phyloP scores from a whole-genome alignment of 2,329 filamentous ascomycete species.

The Neonectria hederae region DNA sequence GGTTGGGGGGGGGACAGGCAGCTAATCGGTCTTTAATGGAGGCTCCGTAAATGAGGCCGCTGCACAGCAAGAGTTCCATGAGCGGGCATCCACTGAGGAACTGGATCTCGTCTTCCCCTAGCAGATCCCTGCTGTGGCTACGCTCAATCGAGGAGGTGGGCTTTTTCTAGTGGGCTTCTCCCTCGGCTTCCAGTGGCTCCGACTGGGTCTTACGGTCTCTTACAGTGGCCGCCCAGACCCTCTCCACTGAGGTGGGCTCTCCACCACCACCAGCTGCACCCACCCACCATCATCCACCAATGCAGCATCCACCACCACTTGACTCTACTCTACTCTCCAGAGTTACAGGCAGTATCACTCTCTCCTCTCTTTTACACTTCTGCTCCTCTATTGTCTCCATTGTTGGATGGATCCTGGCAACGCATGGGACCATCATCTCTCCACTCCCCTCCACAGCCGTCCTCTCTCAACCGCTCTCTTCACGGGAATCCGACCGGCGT shows the following conservation, averaged over 20 bases:
- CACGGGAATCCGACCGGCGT: not conserved
- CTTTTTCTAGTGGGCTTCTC: slow-evolving; percentile 41
- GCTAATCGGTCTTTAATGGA: not conserved
- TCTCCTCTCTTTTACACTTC: not conserved
- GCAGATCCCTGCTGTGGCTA: slow-evolving; percentile 28
- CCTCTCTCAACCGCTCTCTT: not conserved
- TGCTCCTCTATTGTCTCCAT: not conserved
- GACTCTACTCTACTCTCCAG: not conserved
- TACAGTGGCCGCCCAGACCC: slow-evolving; percentile 25
- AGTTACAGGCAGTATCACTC: not conserved
- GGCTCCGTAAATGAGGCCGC: slow-evolving; percentile 5
- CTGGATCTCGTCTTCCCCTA: slow-evolving; percentile 1
- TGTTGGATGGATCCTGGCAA: not conserved
- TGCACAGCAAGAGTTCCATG: not conserved
- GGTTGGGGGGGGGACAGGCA: no score
- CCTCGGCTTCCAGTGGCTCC: slow-evolving; percentile 43
- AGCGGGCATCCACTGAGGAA: slow-evolving; percentile 1
- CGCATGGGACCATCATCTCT: not conserved
- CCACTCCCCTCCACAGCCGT: not conserved
- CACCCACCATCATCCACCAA: not conserved
- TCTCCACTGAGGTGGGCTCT: slow-evolving; percentile 27
- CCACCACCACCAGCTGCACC: slow-evolving; percentile 31
- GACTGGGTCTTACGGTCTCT: slow-evolving; percentile 34
- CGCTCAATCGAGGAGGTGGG: slow-evolving; percentile 41
- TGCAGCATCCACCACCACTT: not conserved